Evolutionary conservation across 805 yeast genomes (phyloP), one percentile per base, ranked within the genome.

Genomic region (Saccharomycopsis microspora): DNA sequence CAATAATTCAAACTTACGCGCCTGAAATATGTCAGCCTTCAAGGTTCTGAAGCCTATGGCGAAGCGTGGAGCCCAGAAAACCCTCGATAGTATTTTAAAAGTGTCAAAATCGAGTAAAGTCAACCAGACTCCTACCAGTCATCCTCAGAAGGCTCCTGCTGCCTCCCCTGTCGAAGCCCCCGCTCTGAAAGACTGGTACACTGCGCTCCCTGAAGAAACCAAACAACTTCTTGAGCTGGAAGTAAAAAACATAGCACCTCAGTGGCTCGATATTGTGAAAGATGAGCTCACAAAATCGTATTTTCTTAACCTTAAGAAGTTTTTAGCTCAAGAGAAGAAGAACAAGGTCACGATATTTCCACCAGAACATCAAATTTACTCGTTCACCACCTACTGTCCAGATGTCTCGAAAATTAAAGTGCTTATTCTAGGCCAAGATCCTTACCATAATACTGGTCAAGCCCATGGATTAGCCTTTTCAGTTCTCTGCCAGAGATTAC

Each of bases 391-490:
- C 33, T 69, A 80, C 11, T 87, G 97, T 0, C 95, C 96, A 0
- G 44, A 50, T n/a, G 67, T 90, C 27, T 67, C 76, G 3, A 62
- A 74, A 3, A 84, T 88, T 19, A 80, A 78, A 58, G 93, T 90
- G 31, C 73, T 93, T 1, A 74, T 93, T 8, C 67, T 93, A 41
- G 98, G 98, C 1, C 98, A 93, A 62, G 98, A 93, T 61, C 98
- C 98, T 0, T 93, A 93, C 61, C 98, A 93, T 63, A 87, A 88
- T 61, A 64, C 64, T 56, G 84, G 85, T 60, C 98, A 93, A 63
- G 98, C 98, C 0, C 98, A 93, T 59, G 98, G 98, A 0, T 67
- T 93, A 32, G 97, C 98, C 3, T 93, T 93, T 57, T 84, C 94
- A 27, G 97, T 93, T 1, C 34, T 45, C 8, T 43, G 46, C 19